Evolutionary conservation across 495 filamentous ascomycete species (phyloP).

Genomic region (Rhizodiscina lignyota): DNA sequence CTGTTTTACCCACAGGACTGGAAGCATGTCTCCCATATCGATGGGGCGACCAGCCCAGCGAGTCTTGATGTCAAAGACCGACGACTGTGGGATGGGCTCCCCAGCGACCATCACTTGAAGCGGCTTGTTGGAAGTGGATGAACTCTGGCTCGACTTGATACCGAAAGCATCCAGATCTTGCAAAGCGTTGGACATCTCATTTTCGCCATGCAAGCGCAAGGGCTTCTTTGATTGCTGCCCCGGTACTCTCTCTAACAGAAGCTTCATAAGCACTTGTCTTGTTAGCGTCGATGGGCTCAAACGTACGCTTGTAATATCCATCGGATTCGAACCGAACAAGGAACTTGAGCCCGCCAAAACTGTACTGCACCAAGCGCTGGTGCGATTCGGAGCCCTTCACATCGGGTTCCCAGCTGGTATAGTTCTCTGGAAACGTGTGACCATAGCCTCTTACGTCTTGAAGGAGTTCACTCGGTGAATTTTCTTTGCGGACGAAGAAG

Average conservation of each 20-base stretch:
- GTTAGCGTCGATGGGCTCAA: too few species aligned
- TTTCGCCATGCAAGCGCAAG: background rate
- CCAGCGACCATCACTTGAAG: slow-evolving; percentile 7
- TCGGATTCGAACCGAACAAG: slow-evolving; percentile 46
- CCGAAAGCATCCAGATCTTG: background rate
- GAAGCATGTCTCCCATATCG: slow-evolving; percentile 28
- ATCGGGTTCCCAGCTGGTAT: slow-evolving; percentile 39
- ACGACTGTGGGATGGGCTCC: slow-evolving; percentile 24
- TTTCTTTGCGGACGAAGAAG: slow-evolving; percentile 44
- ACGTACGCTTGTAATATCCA: too few species aligned
- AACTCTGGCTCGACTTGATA: background rate
- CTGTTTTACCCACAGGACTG: slow-evolving; percentile 43
- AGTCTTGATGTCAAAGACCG: slow-evolving; percentile 55
- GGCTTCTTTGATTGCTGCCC: too few species aligned
- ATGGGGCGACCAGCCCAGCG: slow-evolving; percentile 24
- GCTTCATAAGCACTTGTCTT: too few species aligned
- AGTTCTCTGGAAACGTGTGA: slow-evolving; percentile 46
- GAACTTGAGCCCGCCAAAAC: slow-evolving; percentile 35
- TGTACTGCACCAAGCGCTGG: slow-evolving; percentile 43
- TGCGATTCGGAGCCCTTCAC: slow-evolving; percentile 38
- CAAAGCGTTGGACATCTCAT: background rate
- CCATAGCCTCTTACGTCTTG: slow-evolving; percentile 38
- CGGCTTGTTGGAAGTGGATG: background rate
- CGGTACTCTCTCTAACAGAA: too few species aligned
- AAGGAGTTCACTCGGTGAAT: slow-evolving; percentile 34